Conservation (phyloP, 2,329 filamentous ascomycete genomes). For the Tolypocladium cylindrosporum region DNA sequence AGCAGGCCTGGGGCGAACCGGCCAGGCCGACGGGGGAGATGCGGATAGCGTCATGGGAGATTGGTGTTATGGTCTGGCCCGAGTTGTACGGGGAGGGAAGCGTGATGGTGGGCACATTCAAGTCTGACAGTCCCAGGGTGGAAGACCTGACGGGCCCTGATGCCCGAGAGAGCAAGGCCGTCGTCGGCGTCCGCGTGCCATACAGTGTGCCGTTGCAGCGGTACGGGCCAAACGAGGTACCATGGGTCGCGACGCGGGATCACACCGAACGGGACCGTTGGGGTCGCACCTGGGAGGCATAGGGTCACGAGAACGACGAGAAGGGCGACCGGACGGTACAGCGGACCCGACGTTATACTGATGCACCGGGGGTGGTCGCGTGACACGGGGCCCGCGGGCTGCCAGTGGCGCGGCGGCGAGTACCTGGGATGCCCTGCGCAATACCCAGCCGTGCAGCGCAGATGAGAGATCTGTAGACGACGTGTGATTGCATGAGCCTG, state of each 20-base stretch:
- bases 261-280: constrained; percentile 55
- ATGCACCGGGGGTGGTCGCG: too few species aligned
- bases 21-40: constrained; percentile 47
- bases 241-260: constrained; percentile 62
- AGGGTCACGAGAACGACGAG: neutral
- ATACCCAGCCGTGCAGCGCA: neutral
- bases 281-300: constrained; percentile 28
- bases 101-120: constrained; percentile 61
- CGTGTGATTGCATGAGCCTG: neutral
- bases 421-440: neutral
- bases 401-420: neutral
- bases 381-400: neutral
- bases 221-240: constrained; percentile 54
- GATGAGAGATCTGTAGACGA: neutral
- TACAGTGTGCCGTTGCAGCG: constrained; percentile 66
- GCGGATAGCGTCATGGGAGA: constrained; percentile 71
- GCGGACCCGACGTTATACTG: too few species aligned
- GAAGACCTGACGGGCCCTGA: constrained; percentile 8
- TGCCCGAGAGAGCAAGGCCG: constrained; percentile 14
- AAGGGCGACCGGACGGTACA: too few species aligned
- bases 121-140: constrained; percentile 42
- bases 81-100: constrained; percentile 38
- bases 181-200: constrained; percentile 69
- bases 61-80: constrained; percentile 78
- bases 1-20: constrained; percentile 76